Conservation (phyloP, 1,284 basidiomycete genomes). For the Golubevia sp. region DNA sequence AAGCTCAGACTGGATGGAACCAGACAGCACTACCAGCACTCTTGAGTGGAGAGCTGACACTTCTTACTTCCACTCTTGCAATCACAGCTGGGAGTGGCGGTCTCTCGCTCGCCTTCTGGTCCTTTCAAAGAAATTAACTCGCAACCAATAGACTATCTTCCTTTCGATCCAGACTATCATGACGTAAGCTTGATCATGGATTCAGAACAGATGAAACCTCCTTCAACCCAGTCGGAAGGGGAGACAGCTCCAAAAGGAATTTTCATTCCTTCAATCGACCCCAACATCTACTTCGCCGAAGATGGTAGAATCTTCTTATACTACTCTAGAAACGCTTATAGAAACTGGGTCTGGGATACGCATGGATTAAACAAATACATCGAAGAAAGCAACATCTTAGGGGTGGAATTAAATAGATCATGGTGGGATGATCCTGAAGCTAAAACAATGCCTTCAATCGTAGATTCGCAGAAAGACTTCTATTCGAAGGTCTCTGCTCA, state of each 20-base stretch:
- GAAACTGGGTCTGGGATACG: constrained; percentile 11
- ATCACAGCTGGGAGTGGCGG: constrained; percentile 6
- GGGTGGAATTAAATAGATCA: background rate
- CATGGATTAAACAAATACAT: constrained; percentile 8
- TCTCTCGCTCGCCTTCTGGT: constrained; percentile 4
- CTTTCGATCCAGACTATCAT: constrained; percentile 4
- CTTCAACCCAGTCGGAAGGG: constrained; percentile 1
- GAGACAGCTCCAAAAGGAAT: constrained; percentile 8
- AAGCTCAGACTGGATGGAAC: background rate
- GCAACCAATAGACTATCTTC: constrained; percentile 4
- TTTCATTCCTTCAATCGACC: constrained; percentile 8
- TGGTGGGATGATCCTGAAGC: constrained; percentile 9
- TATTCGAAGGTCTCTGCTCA: background rate
- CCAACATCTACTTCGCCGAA: constrained; percentile 8
- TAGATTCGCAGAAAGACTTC: constrained; percentile 1
- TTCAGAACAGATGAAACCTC: background rate
- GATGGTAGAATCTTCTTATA: constrained; percentile 11
- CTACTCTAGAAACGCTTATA: constrained; percentile 9
- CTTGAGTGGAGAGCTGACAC: no score
- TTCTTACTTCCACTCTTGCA: no score
- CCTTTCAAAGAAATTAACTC: constrained; percentile 7
- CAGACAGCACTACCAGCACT: background rate
- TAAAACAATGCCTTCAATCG: constrained; percentile 4
- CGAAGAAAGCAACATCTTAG: constrained; percentile 10
- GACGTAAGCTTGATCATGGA: constrained; percentile 13